A percentile compares a stretch with the other conserved stretches of the same genome.
Conservation (phyloP, 1,284 basidiomycete genomes). For the Heterobasidion irregulare region DNA sequence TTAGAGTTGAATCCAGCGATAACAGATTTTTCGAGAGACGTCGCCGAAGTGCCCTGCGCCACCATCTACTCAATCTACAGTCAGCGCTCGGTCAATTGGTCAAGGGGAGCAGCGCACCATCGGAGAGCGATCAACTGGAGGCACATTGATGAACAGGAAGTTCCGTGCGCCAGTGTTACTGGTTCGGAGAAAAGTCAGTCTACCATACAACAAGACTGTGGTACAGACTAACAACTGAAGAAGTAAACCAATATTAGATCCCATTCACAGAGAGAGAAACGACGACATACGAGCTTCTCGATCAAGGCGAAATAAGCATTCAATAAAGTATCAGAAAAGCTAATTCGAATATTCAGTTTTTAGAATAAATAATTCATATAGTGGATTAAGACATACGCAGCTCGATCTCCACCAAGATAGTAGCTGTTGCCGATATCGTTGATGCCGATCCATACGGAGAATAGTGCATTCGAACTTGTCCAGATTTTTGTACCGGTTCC, state of each 20-base stretch:
- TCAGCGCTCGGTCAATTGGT: neutral
- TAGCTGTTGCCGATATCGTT: constrained; percentile 54
- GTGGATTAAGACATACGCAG: neutral
- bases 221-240: too few species aligned
- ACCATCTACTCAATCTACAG: constrained; percentile 32
- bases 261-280: neutral
- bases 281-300: constrained; percentile 40
- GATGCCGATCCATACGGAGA: constrained; percentile 55
- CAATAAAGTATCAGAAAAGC: constrained; percentile 41
- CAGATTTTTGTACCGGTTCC: constrained; percentile 39
- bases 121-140: constrained; percentile 45
- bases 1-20: constrained; percentile 44
- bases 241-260: too few species aligned
- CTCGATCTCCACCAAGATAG: neutral
- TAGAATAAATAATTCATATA: neutral
- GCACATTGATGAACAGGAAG: constrained; percentile 55
- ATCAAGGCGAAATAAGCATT: constrained; percentile 46
- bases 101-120: constrained; percentile 23
- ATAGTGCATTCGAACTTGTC: constrained; percentile 42
- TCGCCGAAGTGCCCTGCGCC: constrained; percentile 28
- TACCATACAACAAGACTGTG: too few species aligned
- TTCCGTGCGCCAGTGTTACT: constrained; percentile 41
- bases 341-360: constrained; percentile 12
- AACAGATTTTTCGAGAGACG: constrained; percentile 35
- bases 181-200: constrained; percentile 1